Evolutionary conservation across 2,329 filamentous ascomycete genomes (phyloP).

Genomic region (Pestalotiopsis fici): DNA sequence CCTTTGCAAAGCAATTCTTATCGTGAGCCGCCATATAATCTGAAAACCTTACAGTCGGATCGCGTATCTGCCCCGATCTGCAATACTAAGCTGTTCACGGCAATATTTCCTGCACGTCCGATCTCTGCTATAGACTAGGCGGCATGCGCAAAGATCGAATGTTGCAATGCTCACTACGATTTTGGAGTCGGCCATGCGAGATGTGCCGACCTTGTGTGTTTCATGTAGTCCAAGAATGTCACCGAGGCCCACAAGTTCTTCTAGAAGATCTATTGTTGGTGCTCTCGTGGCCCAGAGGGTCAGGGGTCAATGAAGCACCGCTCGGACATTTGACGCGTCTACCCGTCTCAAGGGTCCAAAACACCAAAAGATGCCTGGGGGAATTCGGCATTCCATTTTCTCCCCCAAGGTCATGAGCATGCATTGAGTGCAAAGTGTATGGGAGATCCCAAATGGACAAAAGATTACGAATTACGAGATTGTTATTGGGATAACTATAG

Average conservation of each 20-base stretch:
- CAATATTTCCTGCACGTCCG: neutral
- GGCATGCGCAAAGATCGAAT: neutral
- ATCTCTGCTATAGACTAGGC: neutral
- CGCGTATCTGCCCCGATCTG: neutral
- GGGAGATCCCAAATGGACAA: too few species aligned
- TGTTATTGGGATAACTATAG: too few species aligned
- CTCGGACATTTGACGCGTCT: neutral
- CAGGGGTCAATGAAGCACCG: neutral
- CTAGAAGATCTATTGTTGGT: neutral
- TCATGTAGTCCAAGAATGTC: neutral
- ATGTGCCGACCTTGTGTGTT: neutral
- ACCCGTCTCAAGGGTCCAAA: neutral
- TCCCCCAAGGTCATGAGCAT: neutral
- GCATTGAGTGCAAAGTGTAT: too few species aligned
- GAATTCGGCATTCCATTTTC: neutral
- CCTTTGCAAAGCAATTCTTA: neutral
- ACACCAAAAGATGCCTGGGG: neutral
- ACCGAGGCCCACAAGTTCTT: neutral
- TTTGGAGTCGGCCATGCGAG: neutral
- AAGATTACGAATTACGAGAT: too few species aligned
- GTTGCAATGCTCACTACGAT: neutral
- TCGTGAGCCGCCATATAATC: neutral
- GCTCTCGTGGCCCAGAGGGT: neutral
- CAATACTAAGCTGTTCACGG: neutral
- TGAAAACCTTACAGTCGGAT: neutral